phyloP scores from a whole-genome alignment of 257 asterid species.

The Forsythia suspensa region DNA sequence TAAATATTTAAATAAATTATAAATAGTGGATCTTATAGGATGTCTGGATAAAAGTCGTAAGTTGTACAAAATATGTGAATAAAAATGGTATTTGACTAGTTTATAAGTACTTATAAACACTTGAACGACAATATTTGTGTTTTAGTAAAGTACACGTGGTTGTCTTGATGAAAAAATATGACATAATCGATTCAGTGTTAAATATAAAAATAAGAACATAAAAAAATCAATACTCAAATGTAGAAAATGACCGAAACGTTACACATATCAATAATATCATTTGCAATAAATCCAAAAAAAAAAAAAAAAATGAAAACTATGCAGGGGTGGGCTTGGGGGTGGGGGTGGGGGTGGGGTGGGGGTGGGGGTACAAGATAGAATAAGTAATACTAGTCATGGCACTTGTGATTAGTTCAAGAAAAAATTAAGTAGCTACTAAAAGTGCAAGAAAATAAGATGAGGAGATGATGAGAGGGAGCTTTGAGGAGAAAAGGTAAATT shows the following conservation, averaged over 20 bases:
- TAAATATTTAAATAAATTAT: too few relatives aligned
- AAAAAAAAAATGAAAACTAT: too few relatives aligned
- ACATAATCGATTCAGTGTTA: neutral
- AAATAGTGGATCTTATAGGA: too few relatives aligned
- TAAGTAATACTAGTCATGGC: neutral
- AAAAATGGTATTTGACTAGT: too few relatives aligned
- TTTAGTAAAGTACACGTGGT: neutral
- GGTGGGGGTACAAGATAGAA: neutral
- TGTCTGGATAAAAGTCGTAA: too few relatives aligned
- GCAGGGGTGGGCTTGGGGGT: neutral
- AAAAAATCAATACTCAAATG: neutral
- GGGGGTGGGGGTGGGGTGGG: neutral
- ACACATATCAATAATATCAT: neutral
- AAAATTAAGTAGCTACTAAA: neutral
- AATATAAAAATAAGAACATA: neutral
- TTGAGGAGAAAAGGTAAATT: neutral
- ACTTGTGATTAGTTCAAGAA: neutral
- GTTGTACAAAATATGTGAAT: too few relatives aligned
- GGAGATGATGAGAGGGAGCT: neutral
- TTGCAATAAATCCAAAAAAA: too few relatives aligned
- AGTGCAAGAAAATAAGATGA: conserved; percentile 22
- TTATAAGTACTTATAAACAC: neutral
- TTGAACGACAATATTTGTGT: neutral
- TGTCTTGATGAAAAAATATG: neutral
- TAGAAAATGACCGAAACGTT: neutral